Evolutionary conservation across 2,329 filamentous ascomycete species (phyloP).

Genomic region (Paracorniculantispora psalliotae): DNA sequence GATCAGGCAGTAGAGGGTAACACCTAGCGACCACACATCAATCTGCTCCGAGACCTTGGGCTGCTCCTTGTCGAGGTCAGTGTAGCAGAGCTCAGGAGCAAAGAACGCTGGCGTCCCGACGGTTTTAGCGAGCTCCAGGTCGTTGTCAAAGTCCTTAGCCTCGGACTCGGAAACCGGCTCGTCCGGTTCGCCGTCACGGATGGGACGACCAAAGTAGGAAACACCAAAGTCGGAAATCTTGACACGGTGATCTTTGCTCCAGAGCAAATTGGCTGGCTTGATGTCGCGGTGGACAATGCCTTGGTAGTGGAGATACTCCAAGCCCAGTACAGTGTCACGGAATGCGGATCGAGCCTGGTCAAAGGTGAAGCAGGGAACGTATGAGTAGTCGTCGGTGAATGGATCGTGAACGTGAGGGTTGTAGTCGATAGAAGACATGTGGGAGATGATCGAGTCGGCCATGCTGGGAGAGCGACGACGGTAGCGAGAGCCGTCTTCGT

Average conservation of each 20-base stretch:
- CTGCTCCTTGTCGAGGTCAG: constrained; percentile 63
- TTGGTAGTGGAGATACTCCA: constrained; percentile 90
- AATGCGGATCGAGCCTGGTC: constrained; percentile 79
- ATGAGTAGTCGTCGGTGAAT: constrained; percentile 82
- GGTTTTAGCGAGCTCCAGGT: constrained; percentile 94
- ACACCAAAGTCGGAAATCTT: constrained; percentile 99
- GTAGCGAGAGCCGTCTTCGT: constrained; percentile 54
- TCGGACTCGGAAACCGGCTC: constrained; percentile 74
- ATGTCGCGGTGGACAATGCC: constrained; percentile 82
- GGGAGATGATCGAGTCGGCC: constrained; percentile 69
- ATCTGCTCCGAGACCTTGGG: constrained; percentile 87
- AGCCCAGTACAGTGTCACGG: constrained; percentile 83
- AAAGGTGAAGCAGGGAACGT: constrained; percentile 88
- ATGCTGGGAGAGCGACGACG: constrained; percentile 73
- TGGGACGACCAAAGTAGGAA: constrained; percentile 88
- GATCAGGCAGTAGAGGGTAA: constrained; percentile 92
- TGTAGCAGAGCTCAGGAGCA: constrained; percentile 92
- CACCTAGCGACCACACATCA: constrained; percentile 94
- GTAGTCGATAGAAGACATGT: constrained; percentile 62
- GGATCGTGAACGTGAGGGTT: constrained; percentile 55
- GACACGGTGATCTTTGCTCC: constrained; percentile 77
- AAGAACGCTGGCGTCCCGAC: constrained; percentile 98
- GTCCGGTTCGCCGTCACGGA: constrained; percentile 74
- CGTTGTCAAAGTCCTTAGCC: constrained; percentile 82
- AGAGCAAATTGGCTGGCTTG: constrained; percentile 85